phyloP scores from a whole-genome alignment of 257 asterid species.

The Solanum acaule region DNA sequence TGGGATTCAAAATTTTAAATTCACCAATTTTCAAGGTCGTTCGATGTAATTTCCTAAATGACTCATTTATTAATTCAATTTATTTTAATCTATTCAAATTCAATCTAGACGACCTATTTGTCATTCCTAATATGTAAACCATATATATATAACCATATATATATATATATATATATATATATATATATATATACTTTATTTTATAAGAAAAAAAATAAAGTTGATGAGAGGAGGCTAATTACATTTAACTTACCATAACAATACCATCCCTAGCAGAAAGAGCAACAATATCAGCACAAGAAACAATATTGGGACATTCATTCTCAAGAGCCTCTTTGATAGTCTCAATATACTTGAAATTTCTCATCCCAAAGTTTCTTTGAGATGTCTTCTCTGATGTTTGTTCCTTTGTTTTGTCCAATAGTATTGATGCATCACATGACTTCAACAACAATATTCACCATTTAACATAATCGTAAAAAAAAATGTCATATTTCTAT shows the following conservation, averaged over 20 bases:
- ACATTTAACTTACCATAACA: constrained; percentile 30
- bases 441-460: constrained; percentile 23
- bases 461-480: background rate
- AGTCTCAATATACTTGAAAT: constrained; percentile 47
- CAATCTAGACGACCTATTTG: background rate
- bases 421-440: constrained; percentile 74
- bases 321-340: constrained; percentile 58
- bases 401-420: constrained; percentile 33
- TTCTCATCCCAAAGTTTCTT: constrained; percentile 68
- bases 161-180: too few species aligned
- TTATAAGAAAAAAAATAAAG: background rate
- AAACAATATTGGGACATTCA: constrained; percentile 61
- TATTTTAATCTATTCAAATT: background rate
- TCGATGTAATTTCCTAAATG: too few species aligned
- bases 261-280: constrained; percentile 80
- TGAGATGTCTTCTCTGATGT: constrained; percentile 51
- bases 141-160: too few species aligned
- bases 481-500: background rate
- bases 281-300: constrained; percentile 86
- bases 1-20: background rate
- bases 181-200: too few species aligned
- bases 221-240: background rate
- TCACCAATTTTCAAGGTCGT: background rate
- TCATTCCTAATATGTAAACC: background rate
- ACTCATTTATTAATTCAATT: background rate